These are phyloP conservation scores for Hyaloscypha finlandica DNA, from an alignment of 495 filamentous ascomycete genomes.

Conservation along the genomic window DNA sequence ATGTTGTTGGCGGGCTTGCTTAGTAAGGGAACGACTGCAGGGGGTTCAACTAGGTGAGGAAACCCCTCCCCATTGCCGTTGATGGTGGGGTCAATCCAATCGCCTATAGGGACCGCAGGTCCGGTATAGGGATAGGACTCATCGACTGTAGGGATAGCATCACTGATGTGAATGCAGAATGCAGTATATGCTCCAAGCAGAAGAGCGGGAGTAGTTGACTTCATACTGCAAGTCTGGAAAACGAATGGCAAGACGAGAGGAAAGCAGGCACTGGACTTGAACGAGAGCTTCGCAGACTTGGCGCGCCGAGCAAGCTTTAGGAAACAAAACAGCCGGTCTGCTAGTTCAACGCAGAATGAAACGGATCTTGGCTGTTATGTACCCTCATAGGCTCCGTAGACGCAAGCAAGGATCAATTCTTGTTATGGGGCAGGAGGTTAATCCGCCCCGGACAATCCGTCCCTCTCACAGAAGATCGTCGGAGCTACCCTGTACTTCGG, in stretches of 20 bases:
- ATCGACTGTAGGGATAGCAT: constrained; percentile 30
- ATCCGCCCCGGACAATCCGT: not conserved
- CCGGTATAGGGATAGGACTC: constrained; percentile 48
- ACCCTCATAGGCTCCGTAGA: not conserved
- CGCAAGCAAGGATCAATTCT: not conserved
- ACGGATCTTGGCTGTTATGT: not conserved
- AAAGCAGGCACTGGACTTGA: not conserved
- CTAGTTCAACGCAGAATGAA: not conserved
- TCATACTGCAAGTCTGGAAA: not conserved
- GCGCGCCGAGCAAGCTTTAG: not conserved
- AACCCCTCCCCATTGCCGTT: constrained; percentile 57
- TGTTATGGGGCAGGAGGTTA: not conserved
- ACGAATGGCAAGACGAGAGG: not conserved
- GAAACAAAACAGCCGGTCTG: not conserved
- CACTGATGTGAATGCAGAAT: not conserved
- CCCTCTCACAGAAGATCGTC: not conserved
- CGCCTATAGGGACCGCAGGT: constrained; percentile 49
- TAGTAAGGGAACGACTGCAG: constrained; percentile 49
- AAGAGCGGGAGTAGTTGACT: not conserved
- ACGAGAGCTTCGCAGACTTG: not conserved
- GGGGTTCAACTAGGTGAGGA: constrained; percentile 53
- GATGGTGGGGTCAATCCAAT: constrained; percentile 51
- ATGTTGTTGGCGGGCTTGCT: constrained; percentile 51
- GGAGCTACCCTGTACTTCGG: not conserved
- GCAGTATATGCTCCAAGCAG: not conserved